A percentile compares a stretch with the other conserved stretches of the same genome.
These are phyloP conservation scores for Rhododendron ovatum DNA, from an alignment of 148 eudicot species.

Conservation along the genomic window DNA sequence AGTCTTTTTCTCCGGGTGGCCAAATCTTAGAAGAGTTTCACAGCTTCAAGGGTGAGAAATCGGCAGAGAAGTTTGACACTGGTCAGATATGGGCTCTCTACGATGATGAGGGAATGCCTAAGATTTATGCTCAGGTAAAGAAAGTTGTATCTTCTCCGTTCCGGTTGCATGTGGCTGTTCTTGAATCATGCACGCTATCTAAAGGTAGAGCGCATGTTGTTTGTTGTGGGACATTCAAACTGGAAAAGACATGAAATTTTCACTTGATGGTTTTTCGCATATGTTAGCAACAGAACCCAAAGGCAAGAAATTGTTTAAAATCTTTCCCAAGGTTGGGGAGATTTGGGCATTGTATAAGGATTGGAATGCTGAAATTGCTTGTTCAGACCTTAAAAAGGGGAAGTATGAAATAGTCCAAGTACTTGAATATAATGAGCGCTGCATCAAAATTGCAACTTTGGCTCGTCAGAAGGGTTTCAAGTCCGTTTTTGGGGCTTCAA, in stretches of 20 bases:
- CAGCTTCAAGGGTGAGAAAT: conserved; percentile 14
- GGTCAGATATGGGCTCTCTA: conserved; percentile 30
- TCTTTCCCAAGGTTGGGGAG: conserved; percentile 21
- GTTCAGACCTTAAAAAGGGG: not conserved
- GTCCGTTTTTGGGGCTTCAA: conserved; percentile 20
- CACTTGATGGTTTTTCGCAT: conserved; percentile 13
- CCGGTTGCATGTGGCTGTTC: conserved; percentile 7
- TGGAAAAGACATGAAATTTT: not conserved
- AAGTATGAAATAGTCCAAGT: conserved; percentile 22
- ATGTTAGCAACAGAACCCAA: not conserved
- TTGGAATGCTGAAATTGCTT: conserved; percentile 3
- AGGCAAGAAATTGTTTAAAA: conserved; percentile 10
- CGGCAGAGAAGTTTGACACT: conserved; percentile 1
- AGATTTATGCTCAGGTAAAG: conserved; percentile 17
- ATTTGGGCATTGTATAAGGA: conserved; percentile 22
- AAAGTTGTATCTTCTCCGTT: conserved; percentile 17
- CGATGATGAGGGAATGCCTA: conserved; percentile 4
- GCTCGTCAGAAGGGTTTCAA: conserved; percentile 12
- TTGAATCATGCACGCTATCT: conserved; percentile 7
- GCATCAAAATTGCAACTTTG: conserved; percentile 12
- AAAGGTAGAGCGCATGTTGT: not conserved
- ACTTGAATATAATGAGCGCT: not conserved
- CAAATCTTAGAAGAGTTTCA: conserved; percentile 8
- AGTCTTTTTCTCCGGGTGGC: not conserved
- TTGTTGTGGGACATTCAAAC: conserved; percentile 21